A percentile compares a stretch with the other conserved stretches of the same genome.
phyloP scores from a whole-genome alignment of 176 grass and related monocot species.

The Oryza officinalis region DNA sequence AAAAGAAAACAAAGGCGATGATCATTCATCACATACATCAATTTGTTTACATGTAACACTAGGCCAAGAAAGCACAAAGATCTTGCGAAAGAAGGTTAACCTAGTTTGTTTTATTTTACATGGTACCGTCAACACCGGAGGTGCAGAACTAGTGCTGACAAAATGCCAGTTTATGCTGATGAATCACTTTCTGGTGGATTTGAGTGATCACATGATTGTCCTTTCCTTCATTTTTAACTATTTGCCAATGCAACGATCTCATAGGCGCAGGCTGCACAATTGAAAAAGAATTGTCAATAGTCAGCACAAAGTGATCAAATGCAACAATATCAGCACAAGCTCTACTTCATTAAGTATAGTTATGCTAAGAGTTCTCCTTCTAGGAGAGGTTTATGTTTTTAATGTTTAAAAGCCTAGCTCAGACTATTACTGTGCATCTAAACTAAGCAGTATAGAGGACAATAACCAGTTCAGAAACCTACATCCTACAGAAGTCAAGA shows the following conservation, averaged over 20 bases:
- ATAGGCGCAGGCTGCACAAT: constrained; percentile 40
- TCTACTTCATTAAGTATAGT: not conserved
- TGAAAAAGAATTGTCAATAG: not conserved
- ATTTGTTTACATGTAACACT: not conserved
- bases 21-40: not conserved
- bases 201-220: not conserved
- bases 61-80: not conserved
- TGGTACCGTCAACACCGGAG: constrained; percentile 1
- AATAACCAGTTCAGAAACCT: not conserved
- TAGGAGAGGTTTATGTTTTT: not conserved
- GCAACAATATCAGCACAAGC: not conserved
- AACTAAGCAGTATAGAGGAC: not conserved
- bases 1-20: not conserved
- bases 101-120: constrained; percentile 56
- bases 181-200: not conserved
- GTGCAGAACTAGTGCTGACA: not conserved
- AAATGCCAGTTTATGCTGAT: constrained; percentile 34
- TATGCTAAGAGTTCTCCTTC: not conserved
- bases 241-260: constrained; percentile 20
- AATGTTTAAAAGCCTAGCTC: not conserved
- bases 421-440: not conserved
- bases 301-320: constrained; percentile 4
- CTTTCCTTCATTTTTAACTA: constrained; percentile 30
- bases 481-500: not conserved
- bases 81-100: not conserved